Evolutionary conservation across 2,329 filamentous ascomycete species (phyloP), one percentile per base, ranked within the genome.

Genomic region (Diaporthe australafricana): DNA sequence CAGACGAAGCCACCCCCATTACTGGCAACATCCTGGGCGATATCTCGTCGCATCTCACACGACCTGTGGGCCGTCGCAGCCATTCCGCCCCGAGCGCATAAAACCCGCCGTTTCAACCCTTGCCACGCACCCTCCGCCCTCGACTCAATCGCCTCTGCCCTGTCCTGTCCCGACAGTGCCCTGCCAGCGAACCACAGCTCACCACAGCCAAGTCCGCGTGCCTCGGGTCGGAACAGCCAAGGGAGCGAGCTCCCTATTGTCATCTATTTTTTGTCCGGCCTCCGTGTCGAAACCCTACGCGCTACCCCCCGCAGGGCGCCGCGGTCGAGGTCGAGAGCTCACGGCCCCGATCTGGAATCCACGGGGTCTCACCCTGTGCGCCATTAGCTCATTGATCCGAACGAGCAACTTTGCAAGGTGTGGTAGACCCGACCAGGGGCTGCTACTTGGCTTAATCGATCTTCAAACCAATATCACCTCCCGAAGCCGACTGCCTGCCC

Each of bases 381-480:
- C 69, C 62, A 66, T 42, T 57, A 52, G 48, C 52, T 30, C 45
- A 55, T 48, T 38, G 47, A 65, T 38, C 56, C n/a, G 57, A 32
- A 53, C 56, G 16, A 50, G 60, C 60, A 50, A 35, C 38, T 20
- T 22, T 65, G 60, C 57, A 47, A 56, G 57, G 47, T 56, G 47
- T 63, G 67, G 60, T 63, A 70, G 60, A 20, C 53, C 62, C 50
- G 42, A 47, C 68, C 65, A 70, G 60, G 68, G 71, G 68, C 67
- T 63, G 57, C 22, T 52, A 57, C 66, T 72, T 66, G 56, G 57
- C 40, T 52, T 70, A 45, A 56, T 14, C 50, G 66, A 60, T 65
- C 63, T 55, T 48, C 63, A 52, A 45, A 57, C 56, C 62, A 62
- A 52, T 45, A 38, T 47, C 55, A 45, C 48, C 57, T 47, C 2